Percentiles rank a stretch among this genome's conserved stretches.
These are phyloP conservation scores for Gamsiella multidivaricata DNA, from an alignment of 192 early-diverging fungal genomes.

Conservation along the genomic window DNA sequence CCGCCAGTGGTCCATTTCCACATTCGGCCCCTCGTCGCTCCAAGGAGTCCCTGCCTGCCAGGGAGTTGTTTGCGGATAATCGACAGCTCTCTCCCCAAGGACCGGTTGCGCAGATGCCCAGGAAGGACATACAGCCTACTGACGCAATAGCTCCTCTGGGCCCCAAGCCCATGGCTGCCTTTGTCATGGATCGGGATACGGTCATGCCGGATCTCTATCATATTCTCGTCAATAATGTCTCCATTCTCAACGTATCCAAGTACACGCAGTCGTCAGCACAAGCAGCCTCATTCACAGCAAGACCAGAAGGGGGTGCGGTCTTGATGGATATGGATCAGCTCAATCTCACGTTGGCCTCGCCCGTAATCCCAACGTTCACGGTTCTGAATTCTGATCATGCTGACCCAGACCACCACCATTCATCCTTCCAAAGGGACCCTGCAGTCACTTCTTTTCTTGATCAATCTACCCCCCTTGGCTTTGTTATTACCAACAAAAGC, in stretches of 20 bases:
- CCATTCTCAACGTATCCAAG: slow-evolving; percentile 34
- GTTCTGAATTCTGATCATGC: slow-evolving; percentile 27
- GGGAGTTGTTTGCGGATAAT: slow-evolving; percentile 2
- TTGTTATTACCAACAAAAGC: slow-evolving; percentile 53
- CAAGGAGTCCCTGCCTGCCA: slow-evolving; percentile 4
- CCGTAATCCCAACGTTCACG: slow-evolving; percentile 18
- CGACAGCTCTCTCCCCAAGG: not conserved
- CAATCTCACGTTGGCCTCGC: slow-evolving; percentile 19
- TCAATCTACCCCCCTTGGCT: slow-evolving; percentile 28
- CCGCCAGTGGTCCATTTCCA: slow-evolving; percentile 21
- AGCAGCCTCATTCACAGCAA: not conserved
- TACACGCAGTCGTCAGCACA: slow-evolving; percentile 1
- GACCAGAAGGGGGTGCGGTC: not conserved
- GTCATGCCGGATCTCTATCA: slow-evolving; percentile 45
- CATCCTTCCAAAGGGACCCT: slow-evolving; percentile 39
- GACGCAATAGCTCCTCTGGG: slow-evolving; percentile 2
- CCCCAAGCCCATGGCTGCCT: not conserved
- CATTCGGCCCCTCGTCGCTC: slow-evolving; percentile 11
- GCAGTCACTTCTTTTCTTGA: slow-evolving; percentile 15
- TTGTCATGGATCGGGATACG: slow-evolving; percentile 23
- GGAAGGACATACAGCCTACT: not conserved
- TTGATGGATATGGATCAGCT: slow-evolving; percentile 29
- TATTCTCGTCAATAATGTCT: slow-evolving; percentile 43
- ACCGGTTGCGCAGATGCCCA: not conserved
- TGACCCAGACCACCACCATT: slow-evolving; percentile 28